These are phyloP conservation scores for Boletus pseudo-olivaceus DNA, from an alignment of 768 basidiomycete genomes.

Conservation along the genomic window DNA sequence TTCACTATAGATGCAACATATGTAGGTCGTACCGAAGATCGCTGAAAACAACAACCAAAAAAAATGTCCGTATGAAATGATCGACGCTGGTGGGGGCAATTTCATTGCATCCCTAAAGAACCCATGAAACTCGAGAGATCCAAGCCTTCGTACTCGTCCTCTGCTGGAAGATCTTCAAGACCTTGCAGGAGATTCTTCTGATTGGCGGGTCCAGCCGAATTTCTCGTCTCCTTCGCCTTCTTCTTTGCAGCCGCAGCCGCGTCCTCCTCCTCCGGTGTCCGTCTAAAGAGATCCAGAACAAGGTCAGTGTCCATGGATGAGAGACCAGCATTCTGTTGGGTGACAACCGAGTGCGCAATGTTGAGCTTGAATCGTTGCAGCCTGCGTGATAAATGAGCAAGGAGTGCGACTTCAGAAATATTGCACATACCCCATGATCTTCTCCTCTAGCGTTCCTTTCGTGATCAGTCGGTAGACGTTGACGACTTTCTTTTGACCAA, in stretches of 20 bases:
- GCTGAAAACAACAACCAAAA: constrained; percentile 11
- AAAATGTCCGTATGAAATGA: constrained; percentile 19
- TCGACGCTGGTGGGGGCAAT: constrained; percentile 4
- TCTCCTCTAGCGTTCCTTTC: constrained; percentile 95
- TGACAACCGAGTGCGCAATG: constrained; percentile 94
- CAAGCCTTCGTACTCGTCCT: constrained; percentile 88
- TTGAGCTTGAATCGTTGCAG: constrained; percentile 98
- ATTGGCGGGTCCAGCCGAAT: constrained; percentile 52
- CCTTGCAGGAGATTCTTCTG: constrained; percentile 88
- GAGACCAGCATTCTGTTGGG: constrained; percentile 93
- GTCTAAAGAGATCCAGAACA: constrained; percentile 89
- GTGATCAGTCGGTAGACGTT: constrained; percentile 98
- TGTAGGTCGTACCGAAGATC: constrained; percentile 22
- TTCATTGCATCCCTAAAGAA: constrained; percentile 56
- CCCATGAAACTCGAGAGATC: constrained; percentile 88
- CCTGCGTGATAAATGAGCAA: constrained; percentile 39
- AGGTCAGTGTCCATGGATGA: constrained; percentile 97
- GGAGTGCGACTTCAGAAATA: neutral
- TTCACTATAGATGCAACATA: constrained; percentile 34
- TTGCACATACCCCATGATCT: constrained; percentile 92
- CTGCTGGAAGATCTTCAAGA: constrained; percentile 85
- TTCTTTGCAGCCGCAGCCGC: constrained; percentile 48
- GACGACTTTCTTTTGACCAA: constrained; percentile 98
- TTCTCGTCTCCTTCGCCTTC: constrained; percentile 49
- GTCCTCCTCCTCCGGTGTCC: constrained; percentile 75